A percentile compares a stretch with the other conserved stretches of the same genome.
These are phyloP conservation scores for Tulasnella sp. DNA, from an alignment of 768 basidiomycete genomes.

Conservation along the genomic window DNA sequence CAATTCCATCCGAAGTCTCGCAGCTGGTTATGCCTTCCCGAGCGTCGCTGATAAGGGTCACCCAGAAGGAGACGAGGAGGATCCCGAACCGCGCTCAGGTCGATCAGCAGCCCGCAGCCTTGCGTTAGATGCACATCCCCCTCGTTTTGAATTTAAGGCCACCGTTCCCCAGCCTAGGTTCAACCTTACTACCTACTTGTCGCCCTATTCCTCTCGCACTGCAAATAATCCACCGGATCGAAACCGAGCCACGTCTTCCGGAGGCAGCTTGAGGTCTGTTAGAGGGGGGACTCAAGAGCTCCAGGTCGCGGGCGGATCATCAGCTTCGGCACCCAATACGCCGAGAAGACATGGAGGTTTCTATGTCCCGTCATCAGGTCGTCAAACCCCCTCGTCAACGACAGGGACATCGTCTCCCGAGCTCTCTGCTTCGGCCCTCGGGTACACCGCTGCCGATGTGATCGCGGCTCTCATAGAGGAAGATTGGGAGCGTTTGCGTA, in stretches of 20 bases:
- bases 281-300: background rate
- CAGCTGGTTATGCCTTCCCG: slow-evolving; percentile 19
- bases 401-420: background rate
- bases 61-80: background rate
- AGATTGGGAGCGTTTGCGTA: slow-evolving; percentile 84
- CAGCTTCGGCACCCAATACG: slow-evolving; percentile 25
- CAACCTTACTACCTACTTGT: slow-evolving; percentile 66
- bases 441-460: slow-evolving; percentile 66
- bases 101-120: background rate
- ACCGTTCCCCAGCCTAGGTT: slow-evolving; percentile 56
- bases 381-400: background rate
- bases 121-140: slow-evolving; percentile 6
- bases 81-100: background rate
- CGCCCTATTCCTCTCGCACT: slow-evolving; percentile 51
- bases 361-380: slow-evolving; percentile 4
- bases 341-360: slow-evolving; percentile 22
- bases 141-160: slow-evolving; percentile 7
- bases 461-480: slow-evolving; percentile 88
- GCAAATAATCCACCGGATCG: background rate
- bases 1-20: slow-evolving; percentile 57
- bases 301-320: slow-evolving; percentile 27
- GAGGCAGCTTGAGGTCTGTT: background rate
- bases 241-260: background rate
- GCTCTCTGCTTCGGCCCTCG: slow-evolving; percentile 23
- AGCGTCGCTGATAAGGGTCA: background rate